phyloP scores from a whole-genome alignment of 2,329 filamentous ascomycete genomes.

The Cercospora nicotianae region DNA sequence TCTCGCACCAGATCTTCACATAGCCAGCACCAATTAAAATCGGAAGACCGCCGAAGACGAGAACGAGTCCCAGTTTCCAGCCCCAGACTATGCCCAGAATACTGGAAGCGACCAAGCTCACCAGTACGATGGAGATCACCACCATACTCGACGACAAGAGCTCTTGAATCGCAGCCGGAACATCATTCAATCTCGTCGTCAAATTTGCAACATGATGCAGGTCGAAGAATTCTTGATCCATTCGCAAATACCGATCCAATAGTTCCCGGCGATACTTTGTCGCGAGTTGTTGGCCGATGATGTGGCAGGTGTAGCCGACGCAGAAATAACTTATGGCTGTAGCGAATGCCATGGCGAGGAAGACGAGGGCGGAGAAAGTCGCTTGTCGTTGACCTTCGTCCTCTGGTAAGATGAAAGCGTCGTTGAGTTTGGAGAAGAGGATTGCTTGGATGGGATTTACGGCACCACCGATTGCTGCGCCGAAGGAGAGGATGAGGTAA shows the following conservation, averaged over 20 bases:
- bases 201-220: conserved; percentile 46
- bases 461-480: conserved; percentile 38
- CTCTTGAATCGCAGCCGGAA: neutral
- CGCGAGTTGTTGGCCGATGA: conserved; percentile 24
- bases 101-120: neutral
- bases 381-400: conserved; percentile 41
- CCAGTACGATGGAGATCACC: neutral
- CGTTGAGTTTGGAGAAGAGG: conserved; percentile 51
- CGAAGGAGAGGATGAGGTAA: neutral
- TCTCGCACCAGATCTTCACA: neutral
- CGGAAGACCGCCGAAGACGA: neutral
- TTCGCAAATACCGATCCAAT: conserved; percentile 38
- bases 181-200: conserved; percentile 55
- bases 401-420: conserved; percentile 47
- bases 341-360: conserved; percentile 54
- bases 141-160: neutral
- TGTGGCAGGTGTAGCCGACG: conserved; percentile 37
- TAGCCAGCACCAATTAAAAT: neutral
- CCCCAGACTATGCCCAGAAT: neutral
- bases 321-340: conserved; percentile 49
- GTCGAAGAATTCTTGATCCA: conserved; percentile 89
- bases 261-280: conserved; percentile 31
- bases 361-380: conserved; percentile 57
- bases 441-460: conserved; percentile 50
- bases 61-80: neutral